phyloP scores from a whole-genome alignment of 2,329 filamentous ascomycete species.

The Penicillium hordei region DNA sequence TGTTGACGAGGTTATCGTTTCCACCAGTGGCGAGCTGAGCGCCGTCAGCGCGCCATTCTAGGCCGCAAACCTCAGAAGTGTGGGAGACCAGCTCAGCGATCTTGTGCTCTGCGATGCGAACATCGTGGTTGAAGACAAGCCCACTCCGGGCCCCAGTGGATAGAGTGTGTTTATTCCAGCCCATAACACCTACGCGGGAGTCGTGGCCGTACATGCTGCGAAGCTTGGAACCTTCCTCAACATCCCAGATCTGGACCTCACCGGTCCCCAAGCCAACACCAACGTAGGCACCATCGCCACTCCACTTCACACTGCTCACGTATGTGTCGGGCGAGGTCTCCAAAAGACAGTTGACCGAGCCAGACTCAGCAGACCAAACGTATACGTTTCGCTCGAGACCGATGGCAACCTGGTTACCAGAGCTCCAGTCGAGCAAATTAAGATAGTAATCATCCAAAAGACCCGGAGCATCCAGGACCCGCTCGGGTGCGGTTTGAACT shows the following conservation, averaged over 20 bases:
- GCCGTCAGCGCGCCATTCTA: slow-evolving; percentile 96
- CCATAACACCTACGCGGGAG: slow-evolving; percentile 94
- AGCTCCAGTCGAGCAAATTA: slow-evolving; percentile 97
- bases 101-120: slow-evolving; percentile 97
- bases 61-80: slow-evolving; percentile 94
- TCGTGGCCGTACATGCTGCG: slow-evolving; percentile 99
- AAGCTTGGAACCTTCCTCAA: slow-evolving; percentile 89
- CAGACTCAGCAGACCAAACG: slow-evolving; percentile 95
- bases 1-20: slow-evolving; percentile 98
- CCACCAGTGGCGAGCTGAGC: slow-evolving; percentile 95
- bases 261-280: slow-evolving; percentile 91
- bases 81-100: slow-evolving; percentile 94
- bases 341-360: slow-evolving; percentile 81
- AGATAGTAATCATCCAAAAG: slow-evolving; percentile 99
- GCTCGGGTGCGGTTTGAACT: slow-evolving; percentile 90
- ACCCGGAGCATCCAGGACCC: slow-evolving; percentile 92
- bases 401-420: slow-evolving; percentile 95
- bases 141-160: slow-evolving; percentile 94
- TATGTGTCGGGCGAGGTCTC: slow-evolving; percentile 91
- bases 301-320: slow-evolving; percentile 98
- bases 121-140: slow-evolving; percentile 97
- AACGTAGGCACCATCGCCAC: slow-evolving; percentile 92
- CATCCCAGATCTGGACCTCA: slow-evolving; percentile 99
- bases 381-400: slow-evolving; percentile 96
- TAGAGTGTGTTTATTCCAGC: slow-evolving; percentile 97